A percentile compares a stretch with the other conserved stretches of the same genome.
These are phyloP conservation scores for Suillus hirtellus DNA, from an alignment of 768 basidiomycete species.

Conservation along the genomic window DNA sequence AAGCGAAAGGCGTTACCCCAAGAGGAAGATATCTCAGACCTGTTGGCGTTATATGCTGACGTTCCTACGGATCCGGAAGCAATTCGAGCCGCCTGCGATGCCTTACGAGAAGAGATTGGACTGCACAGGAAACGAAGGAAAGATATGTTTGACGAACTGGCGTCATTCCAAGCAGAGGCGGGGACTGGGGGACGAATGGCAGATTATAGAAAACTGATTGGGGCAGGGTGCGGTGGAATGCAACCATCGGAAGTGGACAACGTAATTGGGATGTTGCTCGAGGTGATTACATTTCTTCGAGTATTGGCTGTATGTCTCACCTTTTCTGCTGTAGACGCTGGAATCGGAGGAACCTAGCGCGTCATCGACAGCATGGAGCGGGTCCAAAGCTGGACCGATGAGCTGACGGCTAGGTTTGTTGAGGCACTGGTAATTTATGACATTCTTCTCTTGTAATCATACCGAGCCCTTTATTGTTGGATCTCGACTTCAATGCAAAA, in stretches of 20 bases:
- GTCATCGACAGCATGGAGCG: constrained; percentile 44
- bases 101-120: constrained; percentile 62
- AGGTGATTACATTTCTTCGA: constrained; percentile 45
- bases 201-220: constrained; percentile 87
- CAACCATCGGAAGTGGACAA: constrained; percentile 86
- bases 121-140: constrained; percentile 69
- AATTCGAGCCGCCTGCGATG: constrained; percentile 55
- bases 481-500: background rate
- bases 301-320: constrained; percentile 8
- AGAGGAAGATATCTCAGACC: constrained; percentile 64
- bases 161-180: constrained; percentile 82
- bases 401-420: constrained; percentile 18
- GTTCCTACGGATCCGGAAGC: constrained; percentile 59
- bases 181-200: constrained; percentile 89
- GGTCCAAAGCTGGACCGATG: constrained; percentile 24
- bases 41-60: constrained; percentile 56
- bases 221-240: constrained; percentile 86
- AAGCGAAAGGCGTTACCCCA: constrained; percentile 53
- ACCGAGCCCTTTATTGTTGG: constrained; percentile 1
- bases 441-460: constrained; percentile 14
- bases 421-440: constrained; percentile 7
- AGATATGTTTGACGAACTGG: constrained; percentile 72
- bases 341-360: constrained; percentile 81
- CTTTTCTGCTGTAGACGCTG: constrained; percentile 53
- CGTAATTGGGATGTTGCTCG: constrained; percentile 80